These are phyloP conservation scores for Kwoniella sp. DNA, from an alignment of 768 basidiomycete species.

Conservation along the genomic window DNA sequence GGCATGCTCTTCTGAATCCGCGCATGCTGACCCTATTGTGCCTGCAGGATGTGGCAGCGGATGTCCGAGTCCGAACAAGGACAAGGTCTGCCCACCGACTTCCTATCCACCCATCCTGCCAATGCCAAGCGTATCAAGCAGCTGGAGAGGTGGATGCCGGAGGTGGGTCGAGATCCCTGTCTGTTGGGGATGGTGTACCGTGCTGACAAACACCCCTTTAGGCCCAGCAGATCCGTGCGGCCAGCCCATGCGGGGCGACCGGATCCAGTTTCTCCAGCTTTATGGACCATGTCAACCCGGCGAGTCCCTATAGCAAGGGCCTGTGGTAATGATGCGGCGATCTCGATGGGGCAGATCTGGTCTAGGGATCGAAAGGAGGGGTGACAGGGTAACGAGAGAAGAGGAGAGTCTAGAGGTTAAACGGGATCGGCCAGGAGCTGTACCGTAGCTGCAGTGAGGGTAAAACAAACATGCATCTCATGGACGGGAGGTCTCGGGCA, in stretches of 20 bases:
- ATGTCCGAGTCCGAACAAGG: conserved; percentile 59
- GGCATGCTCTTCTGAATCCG: no score
- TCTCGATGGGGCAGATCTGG: neutral
- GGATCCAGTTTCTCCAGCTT: conserved; percentile 40
- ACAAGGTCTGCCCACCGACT: conserved; percentile 53
- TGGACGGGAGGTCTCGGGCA: no score
- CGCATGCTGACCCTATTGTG: conserved; percentile 6
- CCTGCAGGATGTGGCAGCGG: conserved; percentile 66
- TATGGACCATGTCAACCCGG: conserved; percentile 27
- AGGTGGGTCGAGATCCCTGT: conserved; percentile 27
- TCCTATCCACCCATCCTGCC: conserved; percentile 77
- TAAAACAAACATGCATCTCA: no score
- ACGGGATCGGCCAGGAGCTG: no score
- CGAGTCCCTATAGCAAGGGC: conserved; percentile 3
- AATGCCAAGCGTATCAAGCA: conserved; percentile 63
- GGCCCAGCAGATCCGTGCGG: conserved; percentile 45
- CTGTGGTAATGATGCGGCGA: conserved; percentile 5
- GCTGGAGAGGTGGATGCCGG: conserved; percentile 44
- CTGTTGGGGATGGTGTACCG: no score
- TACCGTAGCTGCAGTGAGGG: no score
- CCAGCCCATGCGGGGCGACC: conserved; percentile 40
- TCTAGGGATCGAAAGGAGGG: no score
- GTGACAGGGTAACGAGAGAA: no score
- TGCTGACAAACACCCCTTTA: no score
- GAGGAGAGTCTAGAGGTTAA: no score